These are phyloP conservation scores for Aethionema arabicum DNA, from an alignment of 345 rosid species.

Conservation along the genomic window DNA sequence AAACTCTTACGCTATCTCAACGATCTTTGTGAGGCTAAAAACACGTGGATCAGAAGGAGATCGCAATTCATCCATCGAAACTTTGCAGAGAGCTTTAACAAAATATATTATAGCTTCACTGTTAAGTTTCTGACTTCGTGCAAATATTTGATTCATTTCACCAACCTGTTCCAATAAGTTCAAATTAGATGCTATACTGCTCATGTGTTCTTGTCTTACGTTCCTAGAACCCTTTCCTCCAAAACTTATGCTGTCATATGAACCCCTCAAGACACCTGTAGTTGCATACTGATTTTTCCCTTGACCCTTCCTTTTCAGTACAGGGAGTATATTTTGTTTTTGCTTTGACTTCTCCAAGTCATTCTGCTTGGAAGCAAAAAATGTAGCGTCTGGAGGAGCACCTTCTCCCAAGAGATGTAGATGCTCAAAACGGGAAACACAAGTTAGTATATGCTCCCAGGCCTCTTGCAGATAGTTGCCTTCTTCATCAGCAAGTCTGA, in stretches of 20 bases:
- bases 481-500: slow-evolving; percentile 80
- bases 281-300: slow-evolving; percentile 70
- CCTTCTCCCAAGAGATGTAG: slow-evolving; percentile 91
- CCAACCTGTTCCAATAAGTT: slow-evolving; percentile 94
- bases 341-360: slow-evolving; percentile 41
- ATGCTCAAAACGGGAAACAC: slow-evolving; percentile 93
- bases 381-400: slow-evolving; percentile 63
- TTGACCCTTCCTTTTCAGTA: slow-evolving; percentile 70
- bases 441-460: slow-evolving; percentile 87
- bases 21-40: slow-evolving; percentile 97
- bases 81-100: slow-evolving; percentile 98
- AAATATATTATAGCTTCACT: slow-evolving; percentile 96
- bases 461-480: slow-evolving; percentile 86
- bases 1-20: slow-evolving; percentile 92
- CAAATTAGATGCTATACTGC: slow-evolving; percentile 67
- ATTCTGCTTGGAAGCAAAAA: slow-evolving; percentile 62
- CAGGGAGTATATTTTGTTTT: slow-evolving; percentile 55
- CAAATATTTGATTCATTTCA: slow-evolving; percentile 94
- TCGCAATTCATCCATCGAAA: slow-evolving; percentile 90
- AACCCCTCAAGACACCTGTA: slow-evolving; percentile 84
- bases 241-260: slow-evolving; percentile 69
- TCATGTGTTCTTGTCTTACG: slow-evolving; percentile 67
- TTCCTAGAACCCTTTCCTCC: slow-evolving; percentile 62
- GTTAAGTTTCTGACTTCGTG: slow-evolving; percentile 90
- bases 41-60: slow-evolving; percentile 96